These are phyloP conservation scores for Metarhizium brunneum DNA, from an alignment of 2,329 filamentous ascomycete genomes.

Conservation along the genomic window DNA sequence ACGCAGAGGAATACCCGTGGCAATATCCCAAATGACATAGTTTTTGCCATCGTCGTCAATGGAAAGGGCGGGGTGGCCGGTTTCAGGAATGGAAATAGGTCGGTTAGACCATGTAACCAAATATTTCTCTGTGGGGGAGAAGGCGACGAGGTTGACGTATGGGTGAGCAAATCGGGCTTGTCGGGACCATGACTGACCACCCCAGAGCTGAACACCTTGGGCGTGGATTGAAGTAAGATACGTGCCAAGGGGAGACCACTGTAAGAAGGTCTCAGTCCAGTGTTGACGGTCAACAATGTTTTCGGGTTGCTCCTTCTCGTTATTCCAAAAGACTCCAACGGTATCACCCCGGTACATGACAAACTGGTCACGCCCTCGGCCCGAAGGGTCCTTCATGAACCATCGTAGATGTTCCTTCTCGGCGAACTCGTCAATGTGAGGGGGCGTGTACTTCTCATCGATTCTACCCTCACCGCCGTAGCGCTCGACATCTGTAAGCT, in stretches of 20 bases:
- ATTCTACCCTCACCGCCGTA: constrained; percentile 90
- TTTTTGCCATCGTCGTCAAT: constrained; percentile 97
- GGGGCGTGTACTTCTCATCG: constrained; percentile 80
- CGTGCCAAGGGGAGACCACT: constrained; percentile 94
- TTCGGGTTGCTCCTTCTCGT: constrained; percentile 85
- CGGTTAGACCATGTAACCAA: constrained; percentile 94
- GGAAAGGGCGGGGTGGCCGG: constrained; percentile 71
- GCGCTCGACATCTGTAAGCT: constrained; percentile 94
- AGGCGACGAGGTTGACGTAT: constrained; percentile 91
- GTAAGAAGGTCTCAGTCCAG: constrained; percentile 97
- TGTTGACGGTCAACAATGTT: constrained; percentile 82
- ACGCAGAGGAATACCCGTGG: constrained; percentile 77
- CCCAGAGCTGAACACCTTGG: constrained; percentile 97
- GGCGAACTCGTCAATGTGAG: constrained; percentile 72
- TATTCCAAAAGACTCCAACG: constrained; percentile 97
- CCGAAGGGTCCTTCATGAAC: constrained; percentile 74
- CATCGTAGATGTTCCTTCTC: constrained; percentile 93
- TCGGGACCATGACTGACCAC: constrained; percentile 78
- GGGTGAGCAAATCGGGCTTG: constrained; percentile 92
- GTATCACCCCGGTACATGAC: constrained; percentile 87
- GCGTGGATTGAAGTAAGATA: constrained; percentile 91
- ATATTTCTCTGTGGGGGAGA: constrained; percentile 88
- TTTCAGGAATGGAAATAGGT: constrained; percentile 85
- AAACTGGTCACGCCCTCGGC: constrained; percentile 86
- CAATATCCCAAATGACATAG: constrained; percentile 97